phyloP scores from a whole-genome alignment of 2,329 filamentous ascomycete genomes.

The Coniochaeta prunicola region DNA sequence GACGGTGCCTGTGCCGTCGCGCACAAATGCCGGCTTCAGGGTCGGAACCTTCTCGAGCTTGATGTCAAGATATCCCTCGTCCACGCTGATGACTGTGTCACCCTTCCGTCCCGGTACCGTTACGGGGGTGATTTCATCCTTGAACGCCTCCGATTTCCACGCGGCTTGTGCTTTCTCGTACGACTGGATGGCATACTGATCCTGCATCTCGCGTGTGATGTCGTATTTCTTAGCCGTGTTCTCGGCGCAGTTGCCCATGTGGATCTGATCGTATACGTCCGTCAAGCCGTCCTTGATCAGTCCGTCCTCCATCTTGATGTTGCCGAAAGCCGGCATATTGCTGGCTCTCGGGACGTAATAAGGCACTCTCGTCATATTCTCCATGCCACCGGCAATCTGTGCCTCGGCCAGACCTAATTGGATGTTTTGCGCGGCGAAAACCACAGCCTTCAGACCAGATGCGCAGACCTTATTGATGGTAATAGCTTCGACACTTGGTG shows the following conservation, averaged over 20 bases:
- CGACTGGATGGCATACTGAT: constrained; percentile 80
- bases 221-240: constrained; percentile 83
- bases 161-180: constrained; percentile 87
- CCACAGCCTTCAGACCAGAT: constrained; percentile 87
- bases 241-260: constrained; percentile 98
- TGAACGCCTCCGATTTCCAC: constrained; percentile 76
- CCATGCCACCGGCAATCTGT: constrained; percentile 92
- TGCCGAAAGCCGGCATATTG: constrained; percentile 76
- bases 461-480: constrained; percentile 99
- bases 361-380: constrained; percentile 92
- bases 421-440: constrained; percentile 86
- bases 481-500: constrained; percentile 73
- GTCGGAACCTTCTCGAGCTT: constrained; percentile 80
- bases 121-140: constrained; percentile 84
- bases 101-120: constrained; percentile 81
- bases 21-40: constrained; percentile 85
- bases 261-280: constrained; percentile 93
- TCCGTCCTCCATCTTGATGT: constrained; percentile 83
- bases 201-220: constrained; percentile 79
- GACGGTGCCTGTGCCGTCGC: constrained; percentile 79
- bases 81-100: constrained; percentile 67
- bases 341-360: constrained; percentile 84
- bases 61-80: constrained; percentile 84
- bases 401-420: constrained; percentile 84
- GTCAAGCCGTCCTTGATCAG: constrained; percentile 91